These are phyloP conservation scores for Coemansia sp. DNA, from an alignment of 192 early-diverging fungal genomes.

Conservation along the genomic window DNA sequence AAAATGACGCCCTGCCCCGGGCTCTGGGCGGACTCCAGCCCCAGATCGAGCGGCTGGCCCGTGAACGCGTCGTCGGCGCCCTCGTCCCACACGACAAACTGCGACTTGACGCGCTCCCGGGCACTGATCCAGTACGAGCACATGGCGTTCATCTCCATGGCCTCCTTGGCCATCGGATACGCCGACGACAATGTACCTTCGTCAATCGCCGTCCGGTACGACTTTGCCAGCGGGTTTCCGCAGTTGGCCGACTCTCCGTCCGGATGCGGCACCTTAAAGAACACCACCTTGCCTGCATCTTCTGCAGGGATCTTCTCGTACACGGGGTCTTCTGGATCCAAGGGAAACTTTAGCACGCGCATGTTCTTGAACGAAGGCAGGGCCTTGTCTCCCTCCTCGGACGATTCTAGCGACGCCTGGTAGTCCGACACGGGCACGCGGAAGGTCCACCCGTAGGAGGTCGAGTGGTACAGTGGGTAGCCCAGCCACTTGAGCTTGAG, in stretches of 20 bases:
- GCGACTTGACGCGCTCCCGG: slow-evolving; percentile 68
- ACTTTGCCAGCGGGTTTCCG: slow-evolving; percentile 83
- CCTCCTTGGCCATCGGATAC: slow-evolving; percentile 65
- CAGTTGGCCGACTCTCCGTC: slow-evolving; percentile 72
- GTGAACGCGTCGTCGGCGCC: slow-evolving; percentile 38
- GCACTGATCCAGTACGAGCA: slow-evolving; percentile 91
- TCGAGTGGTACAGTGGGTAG: slow-evolving; percentile 69
- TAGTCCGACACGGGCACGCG: slow-evolving; percentile 53
- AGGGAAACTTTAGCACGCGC: slow-evolving; percentile 26
- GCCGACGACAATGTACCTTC: slow-evolving; percentile 69
- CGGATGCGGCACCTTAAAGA: slow-evolving; percentile 80
- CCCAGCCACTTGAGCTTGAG: slow-evolving; percentile 78
- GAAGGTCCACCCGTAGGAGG: slow-evolving; percentile 75
- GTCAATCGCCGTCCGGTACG: slow-evolving; percentile 74
- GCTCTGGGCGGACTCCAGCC: slow-evolving; percentile 1
- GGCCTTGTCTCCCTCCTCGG: too few species aligned
- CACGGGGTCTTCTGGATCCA: slow-evolving; percentile 39
- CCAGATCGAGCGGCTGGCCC: slow-evolving; percentile 17
- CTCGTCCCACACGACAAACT: slow-evolving; percentile 80
- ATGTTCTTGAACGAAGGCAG: slow-evolving; percentile 29
- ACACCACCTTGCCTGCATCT: slow-evolving; percentile 27
- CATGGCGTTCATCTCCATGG: slow-evolving; percentile 66
- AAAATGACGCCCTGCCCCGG: slow-evolving; percentile 65
- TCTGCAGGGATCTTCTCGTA: slow-evolving; percentile 41
- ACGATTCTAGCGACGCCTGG: not conserved